Evolutionary conservation across 257 asterid species (phyloP), one percentile per base, ranked within the genome.

Genomic region (Salvia rosmarinus): DNA sequence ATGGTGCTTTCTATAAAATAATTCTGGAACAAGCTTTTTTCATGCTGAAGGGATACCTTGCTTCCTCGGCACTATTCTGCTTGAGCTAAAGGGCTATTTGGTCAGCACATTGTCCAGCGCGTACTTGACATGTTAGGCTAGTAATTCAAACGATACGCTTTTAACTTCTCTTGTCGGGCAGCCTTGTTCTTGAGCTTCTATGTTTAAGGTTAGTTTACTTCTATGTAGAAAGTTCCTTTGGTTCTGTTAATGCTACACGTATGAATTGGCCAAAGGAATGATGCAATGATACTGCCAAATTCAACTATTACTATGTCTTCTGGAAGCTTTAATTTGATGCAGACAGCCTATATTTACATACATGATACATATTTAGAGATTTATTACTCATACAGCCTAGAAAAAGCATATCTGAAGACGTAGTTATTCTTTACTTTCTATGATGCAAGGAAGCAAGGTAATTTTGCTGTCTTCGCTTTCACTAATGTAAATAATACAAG

Each of bases 41-140:
- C 62, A 46, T 8, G 65, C 59, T 0, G 19, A 49, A 66, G 46
- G 62, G 13, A 62, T 25, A 32, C 14, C 11, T 35, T 25, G 32
- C 56, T 68, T 37, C 70, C 62, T 54, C 52, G 20, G n/a, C 50
- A 51, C 35, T 34, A 34, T 43, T 44, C 30, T 35, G 17, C 37
- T 61, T 35, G 37, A 63, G 72, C 58, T 17, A 28, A 16, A 44
- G 16, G 17, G 8, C 37, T 25, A 62, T 60, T 34, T 57, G 30
- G 28, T 20, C 8, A 23, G 72, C 71, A 67, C 60, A 37, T 32
- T 50, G 25, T 47, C 63, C 11, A 2, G 35, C 12, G 21, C 39
- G 13, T 28, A 25, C 1, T 9, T 19, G 30, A 51, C 32, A 19
- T 51, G 58, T 19, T 51, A 51, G 58, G 58, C 58, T 51, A 51